Base-by-base conservation (phyloP, 2,329 filamentous ascomycete species). In the Verticillium longisporum region DNA sequence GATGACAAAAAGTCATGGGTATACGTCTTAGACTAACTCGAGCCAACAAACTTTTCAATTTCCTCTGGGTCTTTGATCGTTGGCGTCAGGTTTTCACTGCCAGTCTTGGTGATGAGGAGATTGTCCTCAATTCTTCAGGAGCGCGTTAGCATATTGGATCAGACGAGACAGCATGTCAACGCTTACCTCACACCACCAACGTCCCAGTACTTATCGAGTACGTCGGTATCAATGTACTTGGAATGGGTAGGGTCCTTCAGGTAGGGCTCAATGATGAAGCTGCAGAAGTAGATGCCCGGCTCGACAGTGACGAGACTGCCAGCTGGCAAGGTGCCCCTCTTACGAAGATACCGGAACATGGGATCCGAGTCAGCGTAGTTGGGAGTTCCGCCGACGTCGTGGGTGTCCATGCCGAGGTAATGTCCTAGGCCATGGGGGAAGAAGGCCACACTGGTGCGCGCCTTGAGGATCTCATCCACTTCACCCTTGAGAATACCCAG, bases 271-370 rank as follows among this genome's bases (percentile, higher is more conserved):
- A 97, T 90, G 65, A 96, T 96, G 71, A 93, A 97, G 21, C 86
- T 84, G 75, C 91, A 96, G 74, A 97, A 97, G 77, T 97, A 97
- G 64, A 94, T 87, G 56, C 95, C 95, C 13, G 95, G 95, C 78
- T 99, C 95, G 45, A 98, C 94, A 0, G 95, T 99, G 59, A 99
- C 88, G 31, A 99, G 91, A 57, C 88, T 88, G 7, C 64, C 89
- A 0, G 87, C 88, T 0, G 92, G 91, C 56, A 97, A 74, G 26
- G 77, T 82, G 13, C 90, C 88, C 59, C 95, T 81, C 45, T 96
- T 88, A 55, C 95, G 83, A 63, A 99, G 78, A 71, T 97, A 98
- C 59, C 86, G 83, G 77, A 97, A 98, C 82, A 97, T 86, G 38
- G 84, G 79, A 72, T 99, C 93, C 62, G 83, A 78, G 71, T 99